Conservation (phyloP, 495 filamentous ascomycete genomes). For the Lepraria neglecta region DNA sequence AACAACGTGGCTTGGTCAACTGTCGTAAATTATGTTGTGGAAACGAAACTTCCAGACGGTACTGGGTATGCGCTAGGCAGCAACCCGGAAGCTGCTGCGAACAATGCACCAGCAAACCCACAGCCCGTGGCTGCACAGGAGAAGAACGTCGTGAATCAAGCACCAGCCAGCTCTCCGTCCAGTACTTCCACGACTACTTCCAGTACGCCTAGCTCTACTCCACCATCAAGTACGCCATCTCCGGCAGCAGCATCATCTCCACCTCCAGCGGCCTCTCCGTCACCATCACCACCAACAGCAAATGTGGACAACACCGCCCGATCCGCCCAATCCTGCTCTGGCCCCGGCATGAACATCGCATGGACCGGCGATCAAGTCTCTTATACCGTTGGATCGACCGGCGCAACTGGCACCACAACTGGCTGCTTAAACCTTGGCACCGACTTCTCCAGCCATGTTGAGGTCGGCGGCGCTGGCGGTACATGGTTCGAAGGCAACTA, state of each 20-base stretch:
- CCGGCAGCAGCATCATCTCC: background rate
- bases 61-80: background rate
- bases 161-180: background rate
- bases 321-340: background rate
- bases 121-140: background rate
- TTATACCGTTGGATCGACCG: background rate
- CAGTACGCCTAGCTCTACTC: too few species aligned
- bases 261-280: background rate
- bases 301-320: background rate
- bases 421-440: constrained; percentile 16
- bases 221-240: background rate
- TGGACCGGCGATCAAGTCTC: constrained; percentile 4
- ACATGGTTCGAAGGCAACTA: constrained; percentile 19
- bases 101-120: background rate
- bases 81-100: background rate
- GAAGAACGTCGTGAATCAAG: background rate
- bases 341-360: constrained; percentile 5
- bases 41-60: constrained; percentile 1
- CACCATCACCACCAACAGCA: background rate
- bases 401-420: constrained; percentile 11
- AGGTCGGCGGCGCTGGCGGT: constrained; percentile 11
- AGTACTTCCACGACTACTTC: too few species aligned
- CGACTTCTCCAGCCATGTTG: constrained; percentile 15
- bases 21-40: constrained; percentile 6
- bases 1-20: background rate